Conservation (phyloP, 2,329 filamentous ascomycete genomes). For the Basipetospora chlamydospora region DNA sequence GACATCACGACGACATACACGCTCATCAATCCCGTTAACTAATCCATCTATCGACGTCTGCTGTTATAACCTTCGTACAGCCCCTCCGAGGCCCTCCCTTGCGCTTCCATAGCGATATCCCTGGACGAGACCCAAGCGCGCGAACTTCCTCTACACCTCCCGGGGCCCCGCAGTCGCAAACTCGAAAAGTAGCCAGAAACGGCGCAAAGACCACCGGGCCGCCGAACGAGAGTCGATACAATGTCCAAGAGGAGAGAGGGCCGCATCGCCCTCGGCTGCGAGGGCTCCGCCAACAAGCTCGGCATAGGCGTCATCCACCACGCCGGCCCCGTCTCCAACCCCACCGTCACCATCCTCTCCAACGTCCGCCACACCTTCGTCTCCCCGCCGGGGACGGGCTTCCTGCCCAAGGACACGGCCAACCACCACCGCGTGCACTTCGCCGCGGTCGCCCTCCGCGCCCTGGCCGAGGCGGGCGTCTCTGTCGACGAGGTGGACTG, state of each 20-base stretch:
- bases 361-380: conserved; percentile 92
- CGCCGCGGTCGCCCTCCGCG: conserved; percentile 62
- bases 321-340: conserved; percentile 35
- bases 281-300: conserved; percentile 96
- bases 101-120: too few species aligned
- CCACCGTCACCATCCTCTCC: conserved; percentile 53
- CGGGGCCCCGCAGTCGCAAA: too few species aligned
- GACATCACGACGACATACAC: too few species aligned
- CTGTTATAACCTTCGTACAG: too few species aligned
- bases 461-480: conserved; percentile 56
- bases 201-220: too few species aligned
- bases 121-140: too few species aligned
- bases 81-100: too few species aligned
- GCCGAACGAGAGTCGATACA: too few species aligned
- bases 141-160: too few species aligned
- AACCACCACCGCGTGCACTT: conserved; percentile 82
- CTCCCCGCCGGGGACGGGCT: conserved; percentile 83
- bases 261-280: conserved; percentile 46
- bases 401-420: conserved; percentile 92
- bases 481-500: conserved; percentile 59
- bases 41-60: too few species aligned
- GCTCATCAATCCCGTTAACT: too few species aligned
- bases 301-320: conserved; percentile 87
- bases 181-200: too few species aligned
- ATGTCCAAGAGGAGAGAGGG: conserved; percentile 18